Evolutionary conservation across 805 yeast species (phyloP).

Genomic region (Candida insectalens): DNA sequence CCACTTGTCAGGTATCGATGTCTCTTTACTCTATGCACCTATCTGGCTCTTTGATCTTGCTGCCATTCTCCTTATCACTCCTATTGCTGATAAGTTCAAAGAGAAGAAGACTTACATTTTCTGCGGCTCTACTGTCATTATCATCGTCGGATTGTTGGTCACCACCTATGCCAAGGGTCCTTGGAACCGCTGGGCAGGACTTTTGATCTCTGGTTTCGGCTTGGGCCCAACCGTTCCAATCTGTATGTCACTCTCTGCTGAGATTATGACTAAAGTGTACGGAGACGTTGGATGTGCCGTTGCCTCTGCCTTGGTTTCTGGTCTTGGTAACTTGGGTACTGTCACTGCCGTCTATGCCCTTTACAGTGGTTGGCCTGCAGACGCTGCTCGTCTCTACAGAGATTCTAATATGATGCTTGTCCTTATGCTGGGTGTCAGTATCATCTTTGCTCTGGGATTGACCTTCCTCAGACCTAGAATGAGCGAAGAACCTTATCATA

Average conservation of each 20-base stretch:
- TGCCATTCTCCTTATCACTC: slow-evolving; percentile 67
- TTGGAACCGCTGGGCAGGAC: slow-evolving; percentile 76
- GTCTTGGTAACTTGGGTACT: slow-evolving; percentile 80
- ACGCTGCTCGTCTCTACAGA: slow-evolving; percentile 46
- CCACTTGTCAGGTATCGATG: slow-evolving; percentile 48
- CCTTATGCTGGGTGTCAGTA: slow-evolving; percentile 64
- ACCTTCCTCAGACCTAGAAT: slow-evolving; percentile 1
- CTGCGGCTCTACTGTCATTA: slow-evolving; percentile 49
- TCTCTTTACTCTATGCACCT: slow-evolving; percentile 76
- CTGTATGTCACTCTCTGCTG: slow-evolving; percentile 75
- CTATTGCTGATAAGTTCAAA: slow-evolving; percentile 65
- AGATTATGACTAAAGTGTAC: slow-evolving; percentile 57
- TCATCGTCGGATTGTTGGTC: slow-evolving; percentile 66
- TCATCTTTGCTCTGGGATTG: slow-evolving; percentile 35
- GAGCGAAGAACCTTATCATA: slow-evolving; percentile 1
- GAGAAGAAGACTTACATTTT: slow-evolving; percentile 54
- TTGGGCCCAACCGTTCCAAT: slow-evolving; percentile 89
- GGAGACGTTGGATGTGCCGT: slow-evolving; percentile 85
- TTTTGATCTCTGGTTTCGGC: slow-evolving; percentile 77
- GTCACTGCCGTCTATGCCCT: slow-evolving; percentile 81
- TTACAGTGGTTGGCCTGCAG: slow-evolving; percentile 83
- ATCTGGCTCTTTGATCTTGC: slow-evolving; percentile 82
- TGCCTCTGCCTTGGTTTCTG: slow-evolving; percentile 74
- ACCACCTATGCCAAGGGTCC: slow-evolving; percentile 64
- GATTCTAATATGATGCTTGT: slow-evolving; percentile 81